Percentiles rank a stretch among this genome's conserved stretches.
These are phyloP conservation scores for Kandelia obovata DNA, from an alignment of 345 rosid genomes.

Conservation along the genomic window DNA sequence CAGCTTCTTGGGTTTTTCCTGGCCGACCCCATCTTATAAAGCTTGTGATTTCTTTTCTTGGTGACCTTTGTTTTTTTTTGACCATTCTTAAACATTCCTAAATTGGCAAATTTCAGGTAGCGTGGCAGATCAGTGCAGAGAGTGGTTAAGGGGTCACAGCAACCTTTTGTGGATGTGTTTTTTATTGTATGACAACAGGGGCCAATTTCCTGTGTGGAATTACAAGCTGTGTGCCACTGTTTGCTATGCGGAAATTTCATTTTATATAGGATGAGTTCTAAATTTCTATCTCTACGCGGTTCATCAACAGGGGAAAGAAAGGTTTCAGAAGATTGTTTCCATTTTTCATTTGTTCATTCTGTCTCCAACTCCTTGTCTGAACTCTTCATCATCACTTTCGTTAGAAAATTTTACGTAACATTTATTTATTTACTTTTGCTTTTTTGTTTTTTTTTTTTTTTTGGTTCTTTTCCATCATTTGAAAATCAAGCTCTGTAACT, in stretches of 20 bases:
- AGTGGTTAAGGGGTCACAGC: slow-evolving; percentile 30
- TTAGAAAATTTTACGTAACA: neutral
- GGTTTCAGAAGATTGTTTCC: slow-evolving; percentile 15
- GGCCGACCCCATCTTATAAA: slow-evolving; percentile 7
- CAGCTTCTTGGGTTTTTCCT: neutral
- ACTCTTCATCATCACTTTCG: neutral
- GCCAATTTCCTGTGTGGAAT: neutral
- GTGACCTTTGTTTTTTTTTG: slow-evolving; percentile 11
- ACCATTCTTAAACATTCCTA: slow-evolving; percentile 14
- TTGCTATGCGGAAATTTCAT: neutral
- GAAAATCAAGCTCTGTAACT: neutral
- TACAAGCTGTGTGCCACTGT: slow-evolving; percentile 11
- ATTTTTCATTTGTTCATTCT: slow-evolving; percentile 6
- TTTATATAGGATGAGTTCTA: neutral
- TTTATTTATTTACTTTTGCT: neutral
- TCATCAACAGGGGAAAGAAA: neutral
- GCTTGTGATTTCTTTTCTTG: neutral
- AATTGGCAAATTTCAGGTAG: slow-evolving; percentile 16
- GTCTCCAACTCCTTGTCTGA: slow-evolving; percentile 13
- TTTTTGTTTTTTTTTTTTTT: too few species aligned
- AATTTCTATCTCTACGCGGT: neutral
- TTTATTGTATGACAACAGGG: slow-evolving; percentile 6
- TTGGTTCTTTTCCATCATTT: slow-evolving; percentile 2
- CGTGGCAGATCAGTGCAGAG: slow-evolving; percentile 24
- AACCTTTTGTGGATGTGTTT: slow-evolving; percentile 17